phyloP scores from a whole-genome alignment of 2,329 filamentous ascomycete species.

The Penicillium sp. region DNA sequence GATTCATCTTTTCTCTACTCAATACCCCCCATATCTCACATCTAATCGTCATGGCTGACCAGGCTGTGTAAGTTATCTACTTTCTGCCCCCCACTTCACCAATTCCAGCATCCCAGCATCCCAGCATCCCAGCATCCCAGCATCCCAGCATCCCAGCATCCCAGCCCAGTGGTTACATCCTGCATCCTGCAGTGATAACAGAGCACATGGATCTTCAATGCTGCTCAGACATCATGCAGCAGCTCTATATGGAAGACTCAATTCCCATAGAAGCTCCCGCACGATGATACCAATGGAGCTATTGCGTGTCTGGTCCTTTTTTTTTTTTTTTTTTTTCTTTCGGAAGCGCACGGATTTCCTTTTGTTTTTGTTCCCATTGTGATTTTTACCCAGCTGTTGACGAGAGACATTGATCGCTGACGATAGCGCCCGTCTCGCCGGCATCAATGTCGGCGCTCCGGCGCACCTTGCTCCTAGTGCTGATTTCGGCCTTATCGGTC shows the following conservation, averaged over 20 bases:
- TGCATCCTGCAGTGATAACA: background rate
- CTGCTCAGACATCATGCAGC: background rate
- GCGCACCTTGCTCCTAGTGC: slow-evolving; percentile 58
- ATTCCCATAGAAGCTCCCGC: slow-evolving; percentile 1
- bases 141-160: background rate
- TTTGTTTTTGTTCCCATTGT: background rate
- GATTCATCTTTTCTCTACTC: slow-evolving; percentile 18
- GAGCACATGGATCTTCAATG: background rate
- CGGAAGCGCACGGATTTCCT: slow-evolving; percentile 11
- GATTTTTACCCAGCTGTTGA: slow-evolving; percentile 28
- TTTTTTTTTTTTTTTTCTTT: slow-evolving; percentile 3
- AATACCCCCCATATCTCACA: slow-evolving; percentile 9
- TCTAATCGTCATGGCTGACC: slow-evolving; percentile 40
- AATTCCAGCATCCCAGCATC: slow-evolving; percentile 1
- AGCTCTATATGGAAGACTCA: background rate
- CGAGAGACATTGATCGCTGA: slow-evolving; percentile 40
- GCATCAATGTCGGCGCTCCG: slow-evolving; percentile 66
- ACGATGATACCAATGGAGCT: slow-evolving; percentile 3
- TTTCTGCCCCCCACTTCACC: slow-evolving; percentile 8
- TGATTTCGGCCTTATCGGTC: slow-evolving; percentile 89
- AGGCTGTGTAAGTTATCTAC: slow-evolving; percentile 44
- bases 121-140: too few species aligned
- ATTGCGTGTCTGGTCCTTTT: background rate
- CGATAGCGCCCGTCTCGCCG: slow-evolving; percentile 70
- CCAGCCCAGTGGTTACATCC: background rate